phyloP scores from a whole-genome alignment of 148 eudicot species.

The Polygonum aviculare region DNA sequence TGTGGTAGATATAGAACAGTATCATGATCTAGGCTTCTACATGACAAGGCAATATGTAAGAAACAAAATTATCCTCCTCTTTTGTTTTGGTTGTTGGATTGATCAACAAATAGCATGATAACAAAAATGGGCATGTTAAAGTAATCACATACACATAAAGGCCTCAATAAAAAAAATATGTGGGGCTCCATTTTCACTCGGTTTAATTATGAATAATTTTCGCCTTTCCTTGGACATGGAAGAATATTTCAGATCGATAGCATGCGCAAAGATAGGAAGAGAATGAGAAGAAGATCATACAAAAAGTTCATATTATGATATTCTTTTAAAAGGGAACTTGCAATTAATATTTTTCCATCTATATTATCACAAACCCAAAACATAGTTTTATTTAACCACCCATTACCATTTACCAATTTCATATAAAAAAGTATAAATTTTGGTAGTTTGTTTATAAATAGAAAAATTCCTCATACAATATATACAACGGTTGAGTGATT shows the following conservation, averaged over 20 bases:
- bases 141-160: slow-evolving; percentile 3
- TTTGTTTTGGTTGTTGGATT: slow-evolving; percentile 5
- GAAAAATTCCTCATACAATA: no score
- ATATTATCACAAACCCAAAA: neutral
- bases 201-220: slow-evolving; percentile 1
- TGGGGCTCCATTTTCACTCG: neutral
- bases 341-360: neutral
- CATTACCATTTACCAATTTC: no score
- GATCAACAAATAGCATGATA: slow-evolving; percentile 1
- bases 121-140: slow-evolving; percentile 8
- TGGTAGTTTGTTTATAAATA: no score
- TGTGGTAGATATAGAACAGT: slow-evolving; percentile 6
- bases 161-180: neutral
- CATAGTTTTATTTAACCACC: neutral
- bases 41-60: slow-evolving; percentile 5
- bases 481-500: no score
- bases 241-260: neutral
- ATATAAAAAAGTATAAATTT: no score
- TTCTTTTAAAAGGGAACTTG: neutral
- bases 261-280: slow-evolving; percentile 1
- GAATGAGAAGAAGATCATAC: neutral
- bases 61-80: slow-evolving; percentile 6
- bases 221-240: slow-evolving; percentile 3
- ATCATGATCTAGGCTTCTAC: slow-evolving; percentile 9
- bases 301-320: neutral